A percentile compares a stretch with the other conserved stretches of the same genome.
Evolutionary conservation across 805 yeast species (phyloP).

Genomic region (Henningerozyma blattae): DNA sequence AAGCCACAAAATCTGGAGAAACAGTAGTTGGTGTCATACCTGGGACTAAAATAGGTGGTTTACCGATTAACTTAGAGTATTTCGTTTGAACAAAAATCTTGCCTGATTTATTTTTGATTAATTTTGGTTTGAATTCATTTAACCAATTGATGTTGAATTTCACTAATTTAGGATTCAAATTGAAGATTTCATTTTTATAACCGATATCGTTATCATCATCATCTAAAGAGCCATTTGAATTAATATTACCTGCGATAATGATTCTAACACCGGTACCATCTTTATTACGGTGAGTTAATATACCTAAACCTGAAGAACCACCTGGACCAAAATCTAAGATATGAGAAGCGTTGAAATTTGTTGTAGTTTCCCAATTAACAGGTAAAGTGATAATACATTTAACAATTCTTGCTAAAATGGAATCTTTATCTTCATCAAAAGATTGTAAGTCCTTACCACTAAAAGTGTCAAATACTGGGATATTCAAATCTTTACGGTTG

Average conservation of each 20-base stretch:
- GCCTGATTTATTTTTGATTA: slow-evolving; percentile 62
- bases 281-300: slow-evolving; percentile 90
- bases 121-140: slow-evolving; percentile 73
- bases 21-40: slow-evolving; percentile 99
- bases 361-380: slow-evolving; percentile 91
- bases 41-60: slow-evolving; percentile 94
- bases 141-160: slow-evolving; percentile 89
- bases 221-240: slow-evolving; percentile 44
- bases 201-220: slow-evolving; percentile 78
- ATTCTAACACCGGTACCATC: slow-evolving; percentile 97
- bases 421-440: slow-evolving; percentile 20
- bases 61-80: slow-evolving; percentile 81
- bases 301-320: slow-evolving; percentile 94
- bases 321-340: slow-evolving; percentile 98
- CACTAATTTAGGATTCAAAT: slow-evolving; percentile 48
- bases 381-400: slow-evolving; percentile 79
- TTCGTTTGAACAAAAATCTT: slow-evolving; percentile 85
- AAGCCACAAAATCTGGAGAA: slow-evolving; percentile 85
- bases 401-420: slow-evolving; percentile 57
- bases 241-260: slow-evolving; percentile 87
- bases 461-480: slow-evolving; percentile 88
- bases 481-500: slow-evolving; percentile 40
- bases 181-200: slow-evolving; percentile 89
- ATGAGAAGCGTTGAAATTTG: slow-evolving; percentile 72
- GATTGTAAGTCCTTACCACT: slow-evolving; percentile 69